These are phyloP conservation scores for Tagetes patula DNA, from an alignment of 129 eudicot genomes.

Conservation along the genomic window DNA sequence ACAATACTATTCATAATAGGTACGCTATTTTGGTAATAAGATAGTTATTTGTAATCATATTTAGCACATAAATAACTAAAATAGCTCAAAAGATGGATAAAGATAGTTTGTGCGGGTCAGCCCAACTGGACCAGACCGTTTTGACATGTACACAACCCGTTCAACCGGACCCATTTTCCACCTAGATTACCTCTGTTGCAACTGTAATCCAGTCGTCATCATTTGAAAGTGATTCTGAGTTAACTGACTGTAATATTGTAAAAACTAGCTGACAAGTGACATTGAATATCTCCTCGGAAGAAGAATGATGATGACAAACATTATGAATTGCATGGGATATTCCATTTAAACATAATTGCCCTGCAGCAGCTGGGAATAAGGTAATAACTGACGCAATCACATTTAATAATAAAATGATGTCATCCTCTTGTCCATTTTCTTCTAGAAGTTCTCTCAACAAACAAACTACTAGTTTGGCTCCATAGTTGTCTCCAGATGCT, in stretches of 20 bases:
- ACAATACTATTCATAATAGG: neutral
- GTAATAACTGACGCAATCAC: slow-evolving; percentile 39
- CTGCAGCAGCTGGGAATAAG: slow-evolving; percentile 76
- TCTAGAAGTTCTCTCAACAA: slow-evolving; percentile 64
- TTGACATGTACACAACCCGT: neutral
- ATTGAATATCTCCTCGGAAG: slow-evolving; percentile 45
- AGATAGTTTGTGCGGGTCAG: neutral
- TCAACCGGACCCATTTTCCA: neutral
- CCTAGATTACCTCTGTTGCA: slow-evolving; percentile 57
- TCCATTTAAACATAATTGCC: slow-evolving; percentile 70
- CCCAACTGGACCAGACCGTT: neutral
- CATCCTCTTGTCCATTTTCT: slow-evolving; percentile 49
- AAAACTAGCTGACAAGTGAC: slow-evolving; percentile 46
- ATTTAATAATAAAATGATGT: slow-evolving; percentile 48
- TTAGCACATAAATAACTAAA: neutral
- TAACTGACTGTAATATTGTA: slow-evolving; percentile 51
- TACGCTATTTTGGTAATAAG: neutral
- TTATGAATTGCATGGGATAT: slow-evolving; percentile 54
- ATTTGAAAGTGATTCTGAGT: slow-evolving; percentile 55
- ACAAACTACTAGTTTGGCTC: slow-evolving; percentile 53
- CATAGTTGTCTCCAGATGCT: slow-evolving; percentile 64
- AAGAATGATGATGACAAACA: slow-evolving; percentile 45
- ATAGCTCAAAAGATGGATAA: neutral
- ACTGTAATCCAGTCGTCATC: slow-evolving; percentile 71
- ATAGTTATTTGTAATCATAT: neutral